Base-by-base conservation (phyloP, 768 basidiomycete species). In the Agaricus bisporus region DNA sequence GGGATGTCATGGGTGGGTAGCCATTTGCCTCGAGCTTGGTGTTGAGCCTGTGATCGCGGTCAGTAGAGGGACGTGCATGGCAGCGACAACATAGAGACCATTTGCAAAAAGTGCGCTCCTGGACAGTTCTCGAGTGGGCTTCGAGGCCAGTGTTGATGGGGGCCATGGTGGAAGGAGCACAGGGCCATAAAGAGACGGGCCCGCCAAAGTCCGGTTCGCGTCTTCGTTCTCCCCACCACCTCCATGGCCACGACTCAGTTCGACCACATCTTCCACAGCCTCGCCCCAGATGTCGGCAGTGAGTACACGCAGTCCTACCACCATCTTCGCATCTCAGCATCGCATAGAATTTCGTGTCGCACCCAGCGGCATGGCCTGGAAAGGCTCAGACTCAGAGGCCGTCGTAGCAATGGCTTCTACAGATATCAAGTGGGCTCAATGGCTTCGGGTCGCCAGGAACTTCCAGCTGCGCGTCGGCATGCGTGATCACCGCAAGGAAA, bases 311-410 rank as follows among this genome's bases (percentile, higher is more conserved):
- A 41, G 32, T 29, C 10, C 32, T 5, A 10, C 25, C 7, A 32
- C 15, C 14, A 51, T 18, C 1, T 9, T 22, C 0, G 17, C 28
- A 28, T 44, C 38, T 57, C 26, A 44, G 10, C 2, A 18, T 18
- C 26, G 22, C 20, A 18, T 45, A 91, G 89, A 91, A 73, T 77
- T 98, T 57, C 92, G 97, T 59, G 77, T 99, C 60, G 94, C 93
- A 10, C 64, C 77, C 44, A 89, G 85, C 60, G 97, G 97, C 42
- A 85, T 98, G 75, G 97, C 92, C 5, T 98, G 97, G 97, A 98
- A 86, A 58, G 87, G 82, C 41, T 79, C 81, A 44, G 88, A 90
- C 15, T 77, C 73, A 12, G 83, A 85, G 41, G 70, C 73, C 3
- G 78, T 85, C 39, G 75, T 76, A 11, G 83, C 87, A 10, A 76